A percentile compares a stretch with the other conserved stretches of the same genome.
phyloP scores from a whole-genome alignment of 768 basidiomycete genomes.

The Lactifluus subvellereus region DNA sequence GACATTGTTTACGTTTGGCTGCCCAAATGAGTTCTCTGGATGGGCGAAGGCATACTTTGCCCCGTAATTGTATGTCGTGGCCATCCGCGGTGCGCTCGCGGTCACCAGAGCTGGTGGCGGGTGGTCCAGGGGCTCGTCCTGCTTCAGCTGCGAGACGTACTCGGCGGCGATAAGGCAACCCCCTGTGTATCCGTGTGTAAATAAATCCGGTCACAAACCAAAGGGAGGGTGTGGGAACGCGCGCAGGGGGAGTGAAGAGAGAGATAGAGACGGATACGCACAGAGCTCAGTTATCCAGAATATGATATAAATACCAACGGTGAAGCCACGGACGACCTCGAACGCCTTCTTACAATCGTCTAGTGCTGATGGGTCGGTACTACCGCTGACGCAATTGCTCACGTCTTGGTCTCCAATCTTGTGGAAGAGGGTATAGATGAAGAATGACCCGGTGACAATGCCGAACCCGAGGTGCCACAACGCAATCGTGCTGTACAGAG shows the following conservation, averaged over 20 bases:
- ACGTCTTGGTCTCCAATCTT: slow-evolving; percentile 35
- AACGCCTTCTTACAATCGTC: slow-evolving; percentile 41
- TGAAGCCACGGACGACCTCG: slow-evolving; percentile 38
- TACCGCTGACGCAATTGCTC: slow-evolving; percentile 36
- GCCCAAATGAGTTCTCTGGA: slow-evolving; percentile 7
- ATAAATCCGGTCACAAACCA: slow-evolving; percentile 1
- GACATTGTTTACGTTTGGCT: background rate
- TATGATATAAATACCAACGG: slow-evolving; percentile 42
- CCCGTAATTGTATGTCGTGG: slow-evolving; percentile 19
- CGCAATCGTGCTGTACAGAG: slow-evolving; percentile 40
- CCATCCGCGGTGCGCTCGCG: slow-evolving; percentile 11
- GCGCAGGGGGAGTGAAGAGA: background rate
- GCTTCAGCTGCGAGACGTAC: slow-evolving; percentile 49
- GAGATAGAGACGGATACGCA: slow-evolving; percentile 31
- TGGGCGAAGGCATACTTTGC: slow-evolving; percentile 3
- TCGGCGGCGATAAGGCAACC: slow-evolving; percentile 46
- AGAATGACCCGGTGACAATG: slow-evolving; percentile 44
- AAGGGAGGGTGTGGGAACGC: background rate
- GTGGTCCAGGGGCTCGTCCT: slow-evolving; percentile 35
- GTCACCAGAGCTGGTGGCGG: slow-evolving; percentile 12
- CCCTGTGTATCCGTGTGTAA: slow-evolving; percentile 32
- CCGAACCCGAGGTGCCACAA: slow-evolving; percentile 42
- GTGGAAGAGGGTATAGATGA: slow-evolving; percentile 42
- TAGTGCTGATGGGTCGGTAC: slow-evolving; percentile 29
- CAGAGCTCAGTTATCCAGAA: slow-evolving; percentile 53